Percentiles rank a stretch among this genome's conserved stretches.
phyloP scores from a whole-genome alignment of 805 yeast genomes.

The Danielozyma ontarioensis region DNA sequence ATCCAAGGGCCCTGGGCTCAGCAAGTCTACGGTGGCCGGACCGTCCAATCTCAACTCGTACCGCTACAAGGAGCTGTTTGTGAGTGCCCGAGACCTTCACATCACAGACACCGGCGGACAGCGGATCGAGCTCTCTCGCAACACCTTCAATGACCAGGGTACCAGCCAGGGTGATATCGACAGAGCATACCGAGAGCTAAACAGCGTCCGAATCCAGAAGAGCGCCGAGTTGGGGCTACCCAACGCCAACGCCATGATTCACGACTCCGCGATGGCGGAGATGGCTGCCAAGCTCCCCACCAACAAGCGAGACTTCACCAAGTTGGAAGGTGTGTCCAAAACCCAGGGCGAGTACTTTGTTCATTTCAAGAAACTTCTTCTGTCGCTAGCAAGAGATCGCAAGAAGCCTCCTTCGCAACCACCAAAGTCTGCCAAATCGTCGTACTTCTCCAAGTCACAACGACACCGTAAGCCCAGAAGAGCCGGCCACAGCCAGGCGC shows the following conservation, averaged over 20 bases:
- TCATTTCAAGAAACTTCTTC: constrained; percentile 34
- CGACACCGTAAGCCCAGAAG: constrained; percentile 1
- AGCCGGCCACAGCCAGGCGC: background rate
- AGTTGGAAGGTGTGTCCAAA: constrained; percentile 30
- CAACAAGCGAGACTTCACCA: constrained; percentile 41
- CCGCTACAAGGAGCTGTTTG: constrained; percentile 20
- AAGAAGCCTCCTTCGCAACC: constrained; percentile 10
- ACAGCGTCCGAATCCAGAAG: constrained; percentile 36
- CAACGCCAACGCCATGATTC: constrained; percentile 14
- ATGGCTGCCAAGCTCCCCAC: constrained; percentile 55
- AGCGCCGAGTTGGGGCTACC: constrained; percentile 35
- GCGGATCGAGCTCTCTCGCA: constrained; percentile 15
- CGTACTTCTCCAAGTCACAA: background rate
- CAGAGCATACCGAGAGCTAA: constrained; percentile 29
- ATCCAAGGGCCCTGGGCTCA: background rate
- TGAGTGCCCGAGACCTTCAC: constrained; percentile 16
- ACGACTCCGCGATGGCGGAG: constrained; percentile 40
- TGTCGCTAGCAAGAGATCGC: constrained; percentile 26
- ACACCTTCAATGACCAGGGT: constrained; percentile 10
- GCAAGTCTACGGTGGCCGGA: background rate
- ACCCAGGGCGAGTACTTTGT: constrained; percentile 28
- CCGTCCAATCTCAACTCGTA: constrained; percentile 9
- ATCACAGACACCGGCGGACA: constrained; percentile 4
- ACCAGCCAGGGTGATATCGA: constrained; percentile 20
- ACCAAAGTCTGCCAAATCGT: constrained; percentile 1